A percentile compares a stretch with the other conserved stretches of the same genome.
Evolutionary conservation across 768 basidiomycete species (phyloP).

Genomic region (Podaxis rugospora): DNA sequence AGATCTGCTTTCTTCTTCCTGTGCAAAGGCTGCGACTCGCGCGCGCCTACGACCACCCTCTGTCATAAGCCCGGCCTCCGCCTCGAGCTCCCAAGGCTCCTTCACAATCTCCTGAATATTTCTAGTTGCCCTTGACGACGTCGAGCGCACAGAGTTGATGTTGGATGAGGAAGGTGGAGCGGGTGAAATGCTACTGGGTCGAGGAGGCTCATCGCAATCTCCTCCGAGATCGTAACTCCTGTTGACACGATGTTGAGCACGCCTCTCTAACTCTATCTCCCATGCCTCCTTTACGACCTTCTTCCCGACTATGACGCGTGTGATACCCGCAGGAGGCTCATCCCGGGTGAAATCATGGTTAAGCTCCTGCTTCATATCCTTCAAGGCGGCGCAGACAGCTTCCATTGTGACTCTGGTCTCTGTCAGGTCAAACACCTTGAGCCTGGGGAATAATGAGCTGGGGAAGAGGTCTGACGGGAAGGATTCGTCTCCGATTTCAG

Average conservation of each 20-base stretch:
- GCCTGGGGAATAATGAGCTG: conserved; percentile 37
- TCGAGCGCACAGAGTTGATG: conserved; percentile 3
- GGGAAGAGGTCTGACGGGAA: conserved; percentile 40
- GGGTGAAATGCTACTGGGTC: conserved; percentile 11
- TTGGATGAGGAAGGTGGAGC: conserved; percentile 5
- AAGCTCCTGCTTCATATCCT: conserved; percentile 43
- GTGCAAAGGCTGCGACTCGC: conserved; percentile 43
- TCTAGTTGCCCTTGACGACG: conserved; percentile 11
- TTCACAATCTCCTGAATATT: conserved; percentile 37
- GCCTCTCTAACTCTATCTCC: conserved; percentile 72
- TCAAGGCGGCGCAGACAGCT: conserved; percentile 40
- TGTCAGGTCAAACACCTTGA: conserved; percentile 60
- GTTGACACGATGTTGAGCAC: conserved; percentile 35
- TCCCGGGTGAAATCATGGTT: conserved; percentile 52
- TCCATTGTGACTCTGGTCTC: conserved; percentile 55
- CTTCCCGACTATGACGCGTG: conserved; percentile 65
- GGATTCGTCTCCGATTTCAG: conserved; percentile 58
- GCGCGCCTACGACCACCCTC: conserved; percentile 71
- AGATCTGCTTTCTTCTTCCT: conserved; percentile 14
- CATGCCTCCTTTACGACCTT: conserved; percentile 67
- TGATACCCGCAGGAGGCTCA: conserved; percentile 46
- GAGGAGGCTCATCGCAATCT: conserved; percentile 24
- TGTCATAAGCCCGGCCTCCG: conserved; percentile 68
- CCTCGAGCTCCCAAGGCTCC: conserved; percentile 79
- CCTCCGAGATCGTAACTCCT: conserved; percentile 25